These are phyloP conservation scores for Rhytidiadelphus loreus DNA, from an alignment of 225 moss, liverwort and hornwort genomes.

Conservation along the genomic window DNA sequence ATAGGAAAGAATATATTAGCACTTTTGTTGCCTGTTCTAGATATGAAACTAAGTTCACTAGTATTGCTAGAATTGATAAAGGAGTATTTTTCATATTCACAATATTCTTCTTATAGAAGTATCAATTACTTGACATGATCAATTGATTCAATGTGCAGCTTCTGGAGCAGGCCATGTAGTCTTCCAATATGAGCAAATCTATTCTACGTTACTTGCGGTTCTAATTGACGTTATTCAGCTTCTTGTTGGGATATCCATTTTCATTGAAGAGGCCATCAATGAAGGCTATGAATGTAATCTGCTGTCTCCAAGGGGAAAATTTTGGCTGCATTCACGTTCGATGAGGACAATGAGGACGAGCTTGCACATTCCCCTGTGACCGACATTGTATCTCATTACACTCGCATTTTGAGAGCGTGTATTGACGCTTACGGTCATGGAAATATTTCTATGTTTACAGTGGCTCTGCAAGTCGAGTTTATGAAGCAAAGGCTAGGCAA, in stretches of 20 bases:
- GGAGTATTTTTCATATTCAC: not conserved
- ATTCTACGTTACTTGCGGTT: not conserved
- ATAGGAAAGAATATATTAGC: not conserved
- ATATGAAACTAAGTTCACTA: not conserved
- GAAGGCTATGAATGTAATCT: too few relatives aligned
- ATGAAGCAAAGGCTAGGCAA: conserved; percentile 50
- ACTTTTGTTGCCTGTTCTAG: not conserved
- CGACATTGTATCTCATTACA: not conserved
- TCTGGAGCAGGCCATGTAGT: not conserved
- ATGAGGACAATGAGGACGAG: not conserved
- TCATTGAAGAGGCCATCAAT: not conserved
- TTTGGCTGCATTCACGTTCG: not conserved
- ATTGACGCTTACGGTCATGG: not conserved
- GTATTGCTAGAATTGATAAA: not conserved
- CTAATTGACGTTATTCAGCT: not conserved
- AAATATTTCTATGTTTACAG: not conserved
- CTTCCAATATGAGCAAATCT: not conserved
- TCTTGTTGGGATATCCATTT: not conserved
- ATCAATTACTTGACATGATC: not conserved
- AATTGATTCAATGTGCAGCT: not conserved
- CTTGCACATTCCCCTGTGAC: not conserved
- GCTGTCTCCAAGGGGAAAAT: not conserved
- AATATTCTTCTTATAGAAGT: not conserved
- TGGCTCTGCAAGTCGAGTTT: conserved; percentile 40
- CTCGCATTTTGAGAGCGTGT: not conserved